Conservation (phyloP, 345 rosid species). For the Gossypium turneri region DNA sequence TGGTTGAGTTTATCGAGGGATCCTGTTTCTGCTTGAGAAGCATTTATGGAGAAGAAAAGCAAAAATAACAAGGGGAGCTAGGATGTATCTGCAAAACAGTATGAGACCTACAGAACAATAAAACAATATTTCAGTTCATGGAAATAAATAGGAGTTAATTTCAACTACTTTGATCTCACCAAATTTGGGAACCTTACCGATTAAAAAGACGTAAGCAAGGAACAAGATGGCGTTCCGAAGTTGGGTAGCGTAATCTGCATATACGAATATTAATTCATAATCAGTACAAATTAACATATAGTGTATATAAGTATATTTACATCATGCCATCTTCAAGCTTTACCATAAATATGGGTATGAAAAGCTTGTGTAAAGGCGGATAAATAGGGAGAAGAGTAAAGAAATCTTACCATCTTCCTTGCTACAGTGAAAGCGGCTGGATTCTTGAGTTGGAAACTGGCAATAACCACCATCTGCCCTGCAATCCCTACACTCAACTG, state of each 20-base stretch:
- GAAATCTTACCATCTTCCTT: background rate
- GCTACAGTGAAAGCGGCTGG: background rate
- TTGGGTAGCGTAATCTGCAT: background rate
- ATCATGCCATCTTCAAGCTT: too few relatives aligned
- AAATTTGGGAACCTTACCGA: background rate
- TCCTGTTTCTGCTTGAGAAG: background rate
- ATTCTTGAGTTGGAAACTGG: background rate
- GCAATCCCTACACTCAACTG: conserved; percentile 37
- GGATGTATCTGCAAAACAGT: background rate
- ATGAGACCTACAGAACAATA: background rate
- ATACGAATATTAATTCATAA: background rate
- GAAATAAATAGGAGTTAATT: background rate
- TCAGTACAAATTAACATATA: background rate
- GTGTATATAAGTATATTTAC: background rate
- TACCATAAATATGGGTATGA: too few relatives aligned
- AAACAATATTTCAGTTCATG: background rate
- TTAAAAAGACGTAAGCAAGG: background rate
- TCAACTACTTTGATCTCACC: background rate
- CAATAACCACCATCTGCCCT: conserved; percentile 22
- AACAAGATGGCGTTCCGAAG: background rate
- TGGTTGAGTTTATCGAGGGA: background rate
- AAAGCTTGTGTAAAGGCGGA: too few relatives aligned
- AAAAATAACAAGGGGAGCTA: conserved; percentile 2
- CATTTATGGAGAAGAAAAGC: background rate
- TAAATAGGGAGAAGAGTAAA: background rate